A percentile compares a stretch with the other conserved stretches of the same genome.
These are phyloP conservation scores for Calendula officinalis DNA, from an alignment of 129 eudicot genomes.

Conservation along the genomic window DNA sequence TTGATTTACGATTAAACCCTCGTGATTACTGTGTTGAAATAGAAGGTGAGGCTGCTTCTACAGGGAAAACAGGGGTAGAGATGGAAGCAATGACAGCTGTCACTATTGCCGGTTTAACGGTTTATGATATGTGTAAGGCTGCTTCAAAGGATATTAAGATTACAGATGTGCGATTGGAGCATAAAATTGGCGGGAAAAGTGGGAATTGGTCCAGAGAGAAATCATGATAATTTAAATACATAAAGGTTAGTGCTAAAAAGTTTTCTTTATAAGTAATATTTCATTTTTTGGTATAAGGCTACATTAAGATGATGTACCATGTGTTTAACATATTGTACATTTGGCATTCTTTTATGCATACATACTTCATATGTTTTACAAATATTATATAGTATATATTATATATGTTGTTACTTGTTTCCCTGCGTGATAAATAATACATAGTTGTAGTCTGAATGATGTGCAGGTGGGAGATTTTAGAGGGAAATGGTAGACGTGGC, in stretches of 20 bases:
- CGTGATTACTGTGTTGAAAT: constrained; percentile 55
- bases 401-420: no score
- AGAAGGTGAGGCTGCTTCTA: constrained; percentile 74
- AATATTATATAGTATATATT: no score
- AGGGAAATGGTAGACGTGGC: constrained; percentile 3
- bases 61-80: constrained; percentile 88
- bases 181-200: constrained; percentile 87
- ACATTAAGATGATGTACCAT: constrained; percentile 12
- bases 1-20: constrained; percentile 57
- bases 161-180: constrained; percentile 62
- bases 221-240: constrained; percentile 23
- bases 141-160: constrained; percentile 82
- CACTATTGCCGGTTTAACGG: constrained; percentile 75
- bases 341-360: constrained; percentile 4
- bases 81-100: constrained; percentile 98
- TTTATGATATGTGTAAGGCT: constrained; percentile 99
- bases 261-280: no score
- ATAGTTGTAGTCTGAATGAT: constrained; percentile 21
- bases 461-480: constrained; percentile 11
- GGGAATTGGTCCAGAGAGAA: constrained; percentile 75
- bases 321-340: constrained; percentile 6
- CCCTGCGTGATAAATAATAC: neutral
- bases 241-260: constrained; percentile 14
- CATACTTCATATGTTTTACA: no score
- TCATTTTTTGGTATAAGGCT: no score